A percentile compares a stretch with the other conserved stretches of the same genome.
Evolutionary conservation across 1,284 basidiomycete genomes (phyloP).

Genomic region (Trichosporon faecale): DNA sequence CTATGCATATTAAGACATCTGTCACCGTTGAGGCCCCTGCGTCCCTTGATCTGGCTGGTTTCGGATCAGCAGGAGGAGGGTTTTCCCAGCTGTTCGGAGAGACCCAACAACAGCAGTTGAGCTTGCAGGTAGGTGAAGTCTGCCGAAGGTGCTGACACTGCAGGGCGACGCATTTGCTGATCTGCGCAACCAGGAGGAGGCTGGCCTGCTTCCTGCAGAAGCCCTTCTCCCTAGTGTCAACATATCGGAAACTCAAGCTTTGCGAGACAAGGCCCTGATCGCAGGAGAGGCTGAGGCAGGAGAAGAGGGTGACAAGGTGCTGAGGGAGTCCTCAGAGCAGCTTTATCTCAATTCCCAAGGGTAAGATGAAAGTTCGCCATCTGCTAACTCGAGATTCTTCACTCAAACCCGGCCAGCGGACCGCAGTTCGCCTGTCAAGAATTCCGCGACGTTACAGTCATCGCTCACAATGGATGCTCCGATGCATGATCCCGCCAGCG

Average conservation of each 20-base stretch:
- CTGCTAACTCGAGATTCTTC: slow-evolving; percentile 34
- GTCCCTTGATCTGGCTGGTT: slow-evolving; percentile 30
- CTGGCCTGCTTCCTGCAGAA: slow-evolving; percentile 29
- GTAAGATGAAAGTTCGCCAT: slow-evolving; percentile 23
- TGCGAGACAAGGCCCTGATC: slow-evolving; percentile 44
- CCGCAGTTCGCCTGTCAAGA: background rate
- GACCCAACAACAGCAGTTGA: slow-evolving; percentile 29
- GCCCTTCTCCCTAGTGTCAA: slow-evolving; percentile 35
- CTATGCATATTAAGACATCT: background rate
- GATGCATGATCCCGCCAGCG: background rate
- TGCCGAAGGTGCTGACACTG: background rate
- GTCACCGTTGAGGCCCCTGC: background rate
- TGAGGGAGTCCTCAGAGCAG: slow-evolving; percentile 24
- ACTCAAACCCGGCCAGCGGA: slow-evolving; percentile 43
- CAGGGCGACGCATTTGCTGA: slow-evolving; percentile 35
- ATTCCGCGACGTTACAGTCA: background rate
- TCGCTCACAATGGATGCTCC: background rate
- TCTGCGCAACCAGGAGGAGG: slow-evolving; percentile 29
- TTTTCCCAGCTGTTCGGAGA: slow-evolving; percentile 48
- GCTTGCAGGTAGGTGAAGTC: background rate
- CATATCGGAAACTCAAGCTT: slow-evolving; percentile 42
- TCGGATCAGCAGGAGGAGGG: slow-evolving; percentile 29
- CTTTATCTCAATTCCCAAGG: slow-evolving; percentile 44
- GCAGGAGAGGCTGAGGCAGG: slow-evolving; percentile 37
- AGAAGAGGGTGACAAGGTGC: slow-evolving; percentile 13